phyloP scores from a whole-genome alignment of 148 eudicot species.

The Fallopia convolvulus region DNA sequence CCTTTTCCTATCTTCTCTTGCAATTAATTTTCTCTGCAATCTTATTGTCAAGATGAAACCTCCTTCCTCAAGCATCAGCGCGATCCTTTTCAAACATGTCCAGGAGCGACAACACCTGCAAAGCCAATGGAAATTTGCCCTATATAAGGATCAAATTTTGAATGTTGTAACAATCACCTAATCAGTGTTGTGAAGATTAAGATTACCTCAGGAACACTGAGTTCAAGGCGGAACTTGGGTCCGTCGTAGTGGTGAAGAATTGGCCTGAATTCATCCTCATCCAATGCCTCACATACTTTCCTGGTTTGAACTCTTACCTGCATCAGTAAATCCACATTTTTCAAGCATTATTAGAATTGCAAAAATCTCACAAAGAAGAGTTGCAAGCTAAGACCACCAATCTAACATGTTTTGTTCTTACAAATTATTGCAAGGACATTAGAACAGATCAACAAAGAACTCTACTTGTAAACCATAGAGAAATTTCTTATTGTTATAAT shows the following conservation, averaged over 20 bases:
- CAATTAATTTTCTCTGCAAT: background rate
- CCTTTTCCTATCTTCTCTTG: background rate
- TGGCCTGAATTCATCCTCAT: conserved; percentile 95
- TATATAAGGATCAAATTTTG: background rate
- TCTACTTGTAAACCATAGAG: no score
- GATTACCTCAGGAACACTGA: conserved; percentile 84
- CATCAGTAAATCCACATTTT: background rate
- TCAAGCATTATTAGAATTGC: background rate
- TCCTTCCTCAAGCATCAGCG: background rate
- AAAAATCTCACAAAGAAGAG: background rate
- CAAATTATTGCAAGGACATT: no score
- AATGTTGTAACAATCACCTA: background rate
- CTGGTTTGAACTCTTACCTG: conserved; percentile 79
- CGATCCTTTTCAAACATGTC: conserved; percentile 38
- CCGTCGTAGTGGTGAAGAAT: conserved; percentile 97
- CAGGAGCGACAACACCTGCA: conserved; percentile 64
- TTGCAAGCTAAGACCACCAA: background rate
- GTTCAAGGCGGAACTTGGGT: conserved; percentile 95
- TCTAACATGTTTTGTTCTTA: no score
- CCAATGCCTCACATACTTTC: conserved; percentile 76
- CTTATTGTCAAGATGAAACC: background rate
- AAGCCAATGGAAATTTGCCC: background rate
- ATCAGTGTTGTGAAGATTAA: no score
- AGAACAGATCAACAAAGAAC: no score
- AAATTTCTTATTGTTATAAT: no score